phyloP scores from a whole-genome alignment of 257 asterid species.

The Fraxinus cuspidata region DNA sequence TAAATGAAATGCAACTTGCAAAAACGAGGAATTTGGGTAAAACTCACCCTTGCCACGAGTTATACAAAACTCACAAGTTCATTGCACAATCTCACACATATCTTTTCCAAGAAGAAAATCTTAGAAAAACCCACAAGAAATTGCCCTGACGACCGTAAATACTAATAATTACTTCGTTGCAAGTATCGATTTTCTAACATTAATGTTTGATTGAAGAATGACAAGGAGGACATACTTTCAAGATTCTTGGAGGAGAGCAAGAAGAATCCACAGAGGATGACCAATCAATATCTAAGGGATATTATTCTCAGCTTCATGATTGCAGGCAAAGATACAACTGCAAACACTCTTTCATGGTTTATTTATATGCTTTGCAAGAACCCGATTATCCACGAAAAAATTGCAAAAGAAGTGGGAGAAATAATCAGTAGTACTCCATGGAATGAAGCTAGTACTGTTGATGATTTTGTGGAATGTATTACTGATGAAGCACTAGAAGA shows the following conservation, averaged over 20 bases:
- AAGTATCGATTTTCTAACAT: neutral
- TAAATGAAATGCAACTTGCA: no score
- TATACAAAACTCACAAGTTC: neutral
- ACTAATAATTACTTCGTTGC: neutral
- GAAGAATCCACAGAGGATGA: constrained; percentile 62
- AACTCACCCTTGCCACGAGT: neutral
- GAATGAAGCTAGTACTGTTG: constrained; percentile 22
- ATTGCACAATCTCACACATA: neutral
- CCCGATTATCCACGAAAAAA: constrained; percentile 54
- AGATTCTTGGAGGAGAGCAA: constrained; percentile 63
- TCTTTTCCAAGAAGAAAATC: neutral
- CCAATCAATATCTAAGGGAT: constrained; percentile 59
- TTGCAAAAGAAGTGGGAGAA: constrained; percentile 42
- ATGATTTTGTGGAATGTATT: constrained; percentile 41
- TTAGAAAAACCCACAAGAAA: neutral
- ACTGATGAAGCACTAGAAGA: constrained; percentile 63
- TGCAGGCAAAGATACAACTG: constrained; percentile 78
- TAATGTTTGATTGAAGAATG: constrained; percentile 38
- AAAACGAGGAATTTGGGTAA: neutral
- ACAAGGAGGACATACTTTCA: constrained; percentile 72
- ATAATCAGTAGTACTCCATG: constrained; percentile 15
- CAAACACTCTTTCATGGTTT: constrained; percentile 80
- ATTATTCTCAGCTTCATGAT: constrained; percentile 64
- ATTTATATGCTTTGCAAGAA: constrained; percentile 62
- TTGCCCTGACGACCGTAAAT: neutral